Evolutionary conservation across 208 protist genomes (phyloP), one percentile per base, ranked within the genome.

Genomic region (Novymonas esmeraldas): DNA sequence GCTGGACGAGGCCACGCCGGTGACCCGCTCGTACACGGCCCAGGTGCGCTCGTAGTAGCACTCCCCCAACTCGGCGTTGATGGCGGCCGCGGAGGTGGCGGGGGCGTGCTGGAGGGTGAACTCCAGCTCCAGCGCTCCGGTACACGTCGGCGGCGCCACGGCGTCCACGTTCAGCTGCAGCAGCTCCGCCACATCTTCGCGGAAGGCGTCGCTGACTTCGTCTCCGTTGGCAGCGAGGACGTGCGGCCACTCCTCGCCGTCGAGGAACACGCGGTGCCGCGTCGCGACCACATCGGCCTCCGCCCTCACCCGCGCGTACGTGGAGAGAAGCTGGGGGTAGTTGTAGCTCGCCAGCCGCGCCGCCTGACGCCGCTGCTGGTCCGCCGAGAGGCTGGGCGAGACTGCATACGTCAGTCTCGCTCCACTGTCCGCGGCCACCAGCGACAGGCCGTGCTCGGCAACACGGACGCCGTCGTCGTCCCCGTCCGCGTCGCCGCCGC

Each of bases 211-310:
- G 2, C 44, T 31, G 16, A 84, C 49, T 13, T 73, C 72, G 1
- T 67, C 55, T 26, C 18, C 64, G 10, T 68, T 63, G 29, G 50
- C 51, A 0, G 62, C 26, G 6, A 79, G 36, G 10, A 85, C 77
- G 13, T 60, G 18, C 16, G 58, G 56, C 79, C 76, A 85, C 64
- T 62, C 65, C 14, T 75, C 64, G 14, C 68, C 79, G 6, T 72
- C 68, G 11, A 89, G 70, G 31, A 42, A 38, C 13, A 82, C 57
- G 28, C 64, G 60, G 68, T 85, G 83, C 11, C 57, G 70, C 26
- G 80, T 85, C 22, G 78, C 60, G 44, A 58, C 29, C 24, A 39
- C 9, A 18, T 9, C 9, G 54, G 6, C 0, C 0, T 73, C 38
- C 29, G 31, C 16, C n/a, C 18, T 54, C 16, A 51, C 20, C 33